Base-by-base conservation (phyloP, 208 protist species). In the Wallacemonas sp. region DNA sequence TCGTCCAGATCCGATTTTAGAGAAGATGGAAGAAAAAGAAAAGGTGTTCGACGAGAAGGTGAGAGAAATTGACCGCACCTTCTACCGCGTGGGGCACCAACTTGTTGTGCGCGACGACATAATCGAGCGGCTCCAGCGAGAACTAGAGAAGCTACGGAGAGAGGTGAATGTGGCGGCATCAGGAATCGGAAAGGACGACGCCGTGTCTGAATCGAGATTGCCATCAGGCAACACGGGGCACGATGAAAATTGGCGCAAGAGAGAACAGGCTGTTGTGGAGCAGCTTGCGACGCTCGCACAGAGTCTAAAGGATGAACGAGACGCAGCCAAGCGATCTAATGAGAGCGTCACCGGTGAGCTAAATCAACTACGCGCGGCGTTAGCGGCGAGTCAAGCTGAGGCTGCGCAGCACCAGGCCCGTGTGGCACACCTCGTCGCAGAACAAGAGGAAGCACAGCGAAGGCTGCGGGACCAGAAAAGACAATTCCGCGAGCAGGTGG, bases 11-110 rank as follows among this genome's bases (percentile, higher is more conserved):
- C 68, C 80, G 4, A 55, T 91, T 12, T 63, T 88, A 28, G 62
- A 65, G 31, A 66, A 77, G 19, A 70, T 91, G 71, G 61, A 68
- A n/a, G 73, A 73, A 41, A 88, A 88, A 54, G 86, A 93, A 49
- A 76, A 66, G 58, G 76, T 81, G 49, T 93, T 95, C 66, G 86
- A 95, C 45, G 67, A 75, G 1, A 83, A 88, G 59, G 84, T 95
- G 22, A 61, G 77, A n/a, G 77, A 82, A 19, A 87, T 95, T 55
- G 81, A 93, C 49, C 55, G 88, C 47, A 93, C 82, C 22, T 87
- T 95, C 21, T 66, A 77, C 38, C 78, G 71, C 49, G 90, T 87
- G 14, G 82, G 84, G 14, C 78, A 76, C 54, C 79, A 88, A 36
- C 74, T 87, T 22, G 71, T 80, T 14, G 61, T 83, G 45, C 84